Conservation (phyloP, 768 basidiomycete genomes). For the Boletus insuetus region DNA sequence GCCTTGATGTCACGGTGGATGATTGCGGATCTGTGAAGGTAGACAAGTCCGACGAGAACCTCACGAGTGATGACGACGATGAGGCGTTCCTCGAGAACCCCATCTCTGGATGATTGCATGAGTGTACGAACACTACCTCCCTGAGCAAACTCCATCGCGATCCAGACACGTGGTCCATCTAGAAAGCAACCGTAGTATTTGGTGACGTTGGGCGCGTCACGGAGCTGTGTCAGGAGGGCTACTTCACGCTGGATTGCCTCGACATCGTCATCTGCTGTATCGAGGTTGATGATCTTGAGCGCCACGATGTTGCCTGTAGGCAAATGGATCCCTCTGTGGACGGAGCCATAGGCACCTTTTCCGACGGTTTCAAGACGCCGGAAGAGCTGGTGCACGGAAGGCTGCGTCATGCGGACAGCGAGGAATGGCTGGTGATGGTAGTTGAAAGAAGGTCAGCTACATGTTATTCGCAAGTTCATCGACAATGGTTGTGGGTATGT, state of each 20-base stretch:
- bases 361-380: slow-evolving; percentile 89
- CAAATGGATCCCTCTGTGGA: slow-evolving; percentile 86
- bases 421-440: slow-evolving; percentile 1
- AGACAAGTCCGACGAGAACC: slow-evolving; percentile 80
- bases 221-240: slow-evolving; percentile 82
- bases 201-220: slow-evolving; percentile 88
- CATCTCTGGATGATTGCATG: slow-evolving; percentile 81
- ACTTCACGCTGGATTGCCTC: slow-evolving; percentile 97
- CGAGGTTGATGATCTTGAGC: slow-evolving; percentile 98
- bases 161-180: slow-evolving; percentile 96
- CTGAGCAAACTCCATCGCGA: slow-evolving; percentile 96
- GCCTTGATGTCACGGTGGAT: slow-evolving; percentile 99
- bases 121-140: slow-evolving; percentile 92
- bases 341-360: slow-evolving; percentile 94
- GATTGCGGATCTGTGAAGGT: slow-evolving; percentile 90
- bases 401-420: slow-evolving; percentile 39
- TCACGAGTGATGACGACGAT: slow-evolving; percentile 86
- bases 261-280: slow-evolving; percentile 95
- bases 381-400: slow-evolving; percentile 76
- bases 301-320: slow-evolving; percentile 87
- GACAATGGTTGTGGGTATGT: too few species aligned
- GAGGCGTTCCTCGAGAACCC: slow-evolving; percentile 84
- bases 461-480: not conserved
- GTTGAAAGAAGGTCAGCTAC: not conserved
- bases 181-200: slow-evolving; percentile 96